Base-by-base conservation (phyloP, 2,329 filamentous ascomycete species). In the Alternaria hordeiaustralica region DNA sequence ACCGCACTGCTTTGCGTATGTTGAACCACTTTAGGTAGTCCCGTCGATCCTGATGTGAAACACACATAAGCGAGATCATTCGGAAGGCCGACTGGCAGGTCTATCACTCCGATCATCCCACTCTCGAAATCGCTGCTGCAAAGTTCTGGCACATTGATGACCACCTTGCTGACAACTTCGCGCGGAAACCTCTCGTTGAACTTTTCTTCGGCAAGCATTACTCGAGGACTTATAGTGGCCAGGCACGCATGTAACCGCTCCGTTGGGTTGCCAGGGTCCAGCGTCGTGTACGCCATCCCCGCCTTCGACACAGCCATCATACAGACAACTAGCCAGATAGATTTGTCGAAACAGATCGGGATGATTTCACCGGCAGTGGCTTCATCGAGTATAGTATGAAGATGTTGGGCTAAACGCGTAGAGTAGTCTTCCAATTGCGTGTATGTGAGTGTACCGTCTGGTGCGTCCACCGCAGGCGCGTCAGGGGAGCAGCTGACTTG, bases 41-140 rank as follows among this genome's bases (percentile, higher is more conserved):
- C 83, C 2, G 82, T 84, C 3, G 78, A 79, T 0, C 83, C 83
- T 2, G 81, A 84, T 0, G 83, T 84, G 60, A 83, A 84, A 55
- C 78, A 80, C 0, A 84, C 28, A 58, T 82, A 85, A 0, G 81
- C 81, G 21, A 61, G 61, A 45, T 64, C 58, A 15, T 51, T 43
- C 15, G 61, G 58, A 13, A 21, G 53, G 36, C 25, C 41, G 46
- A 55, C 7, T 54, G 53, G 45, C 21, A 60, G 28, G 13, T 47
- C 26, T 20, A 12, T 12, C 21, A 10, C 23, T 9, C n/a, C 11
- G 11, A n/a, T 44, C 9, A 15, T 28, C 12, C n/a, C 23, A 11
- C 9, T 23, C 4, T 51, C 33, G 6, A 18, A 33, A 26, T 20
- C n/a, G 13, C n/a, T 23, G 18, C 25, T 58, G 46, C 56, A 58